A percentile compares a stretch with the other conserved stretches of the same genome.
Conservation (phyloP, 305 asterid genomes). For the Fraxinus sp. region DNA sequence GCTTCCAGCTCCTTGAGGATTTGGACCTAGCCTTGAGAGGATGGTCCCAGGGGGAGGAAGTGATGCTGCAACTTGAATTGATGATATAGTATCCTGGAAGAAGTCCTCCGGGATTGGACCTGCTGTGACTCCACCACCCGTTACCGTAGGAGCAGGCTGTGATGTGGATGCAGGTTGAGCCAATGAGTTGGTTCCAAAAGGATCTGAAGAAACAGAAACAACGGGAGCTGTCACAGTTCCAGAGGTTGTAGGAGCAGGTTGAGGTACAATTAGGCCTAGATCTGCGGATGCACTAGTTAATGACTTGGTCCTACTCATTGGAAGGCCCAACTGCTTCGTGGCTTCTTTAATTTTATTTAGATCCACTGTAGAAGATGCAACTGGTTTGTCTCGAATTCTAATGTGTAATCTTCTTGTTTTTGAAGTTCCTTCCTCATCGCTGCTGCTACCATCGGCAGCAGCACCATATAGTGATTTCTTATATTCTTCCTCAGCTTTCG, state of each 20-base stretch:
- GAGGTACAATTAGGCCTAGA: constrained; percentile 63
- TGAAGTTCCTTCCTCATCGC: constrained; percentile 90
- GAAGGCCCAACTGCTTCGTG: constrained; percentile 82
- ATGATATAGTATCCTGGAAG: constrained; percentile 89
- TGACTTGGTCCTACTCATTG: constrained; percentile 84
- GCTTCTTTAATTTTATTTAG: constrained; percentile 96
- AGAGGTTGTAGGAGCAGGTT: constrained; percentile 48
- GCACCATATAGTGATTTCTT: constrained; percentile 78
- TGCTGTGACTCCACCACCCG: constrained; percentile 65
- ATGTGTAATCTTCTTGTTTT: constrained; percentile 73
- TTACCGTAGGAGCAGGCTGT: constrained; percentile 46
- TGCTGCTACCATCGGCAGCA: constrained; percentile 89
- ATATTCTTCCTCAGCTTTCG: constrained; percentile 97
- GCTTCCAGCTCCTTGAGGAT: constrained; percentile 50
- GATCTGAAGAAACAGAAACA: constrained; percentile 64
- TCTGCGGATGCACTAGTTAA: constrained; percentile 68
- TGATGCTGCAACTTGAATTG: constrained; percentile 81
- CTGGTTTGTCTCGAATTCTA: constrained; percentile 85
- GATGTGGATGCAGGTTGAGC: constrained; percentile 56
- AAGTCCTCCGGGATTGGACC: constrained; percentile 98
- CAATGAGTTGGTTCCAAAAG: constrained; percentile 61
- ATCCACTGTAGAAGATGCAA: constrained; percentile 79
- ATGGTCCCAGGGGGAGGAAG: constrained; percentile 81
- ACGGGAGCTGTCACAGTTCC: constrained; percentile 47
- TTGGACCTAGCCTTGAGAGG: constrained; percentile 72